Base-by-base conservation (phyloP, 73 alveolate genomes). In the Diophrys appendiculata region DNA sequence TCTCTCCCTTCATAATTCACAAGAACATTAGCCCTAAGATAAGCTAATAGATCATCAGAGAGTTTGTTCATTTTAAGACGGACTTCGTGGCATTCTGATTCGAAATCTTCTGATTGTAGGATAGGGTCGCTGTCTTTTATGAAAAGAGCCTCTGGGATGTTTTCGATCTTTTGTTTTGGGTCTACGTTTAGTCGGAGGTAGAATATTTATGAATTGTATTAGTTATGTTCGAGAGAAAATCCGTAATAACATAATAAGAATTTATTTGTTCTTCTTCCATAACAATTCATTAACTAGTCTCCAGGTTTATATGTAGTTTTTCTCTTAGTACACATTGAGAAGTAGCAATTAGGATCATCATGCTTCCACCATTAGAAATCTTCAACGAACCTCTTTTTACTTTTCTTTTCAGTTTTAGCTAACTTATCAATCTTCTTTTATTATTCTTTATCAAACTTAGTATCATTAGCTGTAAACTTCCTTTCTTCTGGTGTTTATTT, bases 211-310 rank as follows among this genome's bases (percentile, higher is more conserved):
- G 89, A 86, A 54, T 86, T 82, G 79, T 86, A 86, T 30, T 86
- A 69, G 35, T 86, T 86, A 28, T 81, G 77, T 23, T 56, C 65
- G 30, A 72, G 80, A 31, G 85, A 71, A 73, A 86, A 86, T 0
- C 93, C 93, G 33, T 86, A 86, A 80, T 82, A 56, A 22, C 73
- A 67, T 27, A 88, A 26, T 26, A 88, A 54, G 69, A 76, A 82
- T 25, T 85, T 56, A 34, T 88, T 88, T 0, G 94, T 76, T 54
- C 94, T 74, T 2, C 91, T 26, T 2, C 94, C 94, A 64, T 88
- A 88, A 65, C 89, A 88, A 53, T 88, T 88, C 72, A 74, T 80
- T 32, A 88, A 65, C 53, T 88, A 76, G 33, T 75, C 70, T 0
- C 91, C 91, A 28, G 71, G 72, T n/a, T 77, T 68, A 77, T 78